phyloP scores from a whole-genome alignment of 2,329 filamentous ascomycete genomes.

The Daldinia sp. region DNA sequence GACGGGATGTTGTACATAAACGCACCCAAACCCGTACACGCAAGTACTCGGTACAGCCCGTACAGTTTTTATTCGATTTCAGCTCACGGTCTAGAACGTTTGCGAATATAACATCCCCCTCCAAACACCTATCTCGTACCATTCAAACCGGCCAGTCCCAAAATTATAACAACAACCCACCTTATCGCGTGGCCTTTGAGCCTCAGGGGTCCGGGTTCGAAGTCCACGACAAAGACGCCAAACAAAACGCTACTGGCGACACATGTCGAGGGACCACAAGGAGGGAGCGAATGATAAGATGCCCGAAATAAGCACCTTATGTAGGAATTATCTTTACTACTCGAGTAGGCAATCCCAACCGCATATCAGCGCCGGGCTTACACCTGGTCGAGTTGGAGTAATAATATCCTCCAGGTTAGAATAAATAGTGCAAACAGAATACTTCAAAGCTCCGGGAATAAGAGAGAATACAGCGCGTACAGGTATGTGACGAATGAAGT shows the following conservation, averaged over 20 bases:
- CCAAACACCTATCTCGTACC: too few species aligned
- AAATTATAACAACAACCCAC: too few species aligned
- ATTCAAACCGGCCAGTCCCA: too few species aligned
- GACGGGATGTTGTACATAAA: slow-evolving; percentile 22
- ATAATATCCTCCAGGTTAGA: not conserved
- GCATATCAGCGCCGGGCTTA: not conserved
- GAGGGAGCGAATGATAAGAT: not conserved
- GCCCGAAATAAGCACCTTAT: slow-evolving; percentile 2
- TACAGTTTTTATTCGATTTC: not conserved
- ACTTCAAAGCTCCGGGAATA: not conserved
- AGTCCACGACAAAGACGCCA: not conserved
- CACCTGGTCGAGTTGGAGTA: not conserved
- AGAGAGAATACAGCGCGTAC: not conserved
- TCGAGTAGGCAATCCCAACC: slow-evolving; percentile 2
- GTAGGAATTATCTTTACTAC: not conserved
- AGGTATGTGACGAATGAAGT: not conserved
- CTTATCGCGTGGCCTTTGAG: not conserved
- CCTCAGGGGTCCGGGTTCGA: not conserved
- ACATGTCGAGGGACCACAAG: not conserved
- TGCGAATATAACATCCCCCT: too few species aligned
- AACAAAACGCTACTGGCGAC: not conserved
- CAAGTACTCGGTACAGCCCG: not conserved
- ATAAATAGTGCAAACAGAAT: too few species aligned
- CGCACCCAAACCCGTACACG: not conserved
- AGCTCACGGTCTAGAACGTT: not conserved